These are phyloP conservation scores for Cadophora sp. DNA, from an alignment of 2,329 filamentous ascomycete species.

Conservation along the genomic window DNA sequence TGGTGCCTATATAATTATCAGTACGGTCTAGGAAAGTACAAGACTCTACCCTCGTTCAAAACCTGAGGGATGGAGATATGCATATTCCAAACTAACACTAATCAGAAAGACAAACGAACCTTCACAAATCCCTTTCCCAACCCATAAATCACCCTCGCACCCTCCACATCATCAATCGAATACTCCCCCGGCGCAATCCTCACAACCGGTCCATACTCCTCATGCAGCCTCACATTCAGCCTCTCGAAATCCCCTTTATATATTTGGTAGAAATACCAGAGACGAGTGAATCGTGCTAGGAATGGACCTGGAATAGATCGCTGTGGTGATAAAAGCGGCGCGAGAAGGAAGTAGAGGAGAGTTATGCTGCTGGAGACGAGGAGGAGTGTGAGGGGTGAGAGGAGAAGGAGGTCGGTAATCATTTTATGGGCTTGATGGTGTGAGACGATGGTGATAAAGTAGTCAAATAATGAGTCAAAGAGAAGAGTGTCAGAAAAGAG, in stretches of 20 bases:
- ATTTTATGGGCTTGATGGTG: not conserved
- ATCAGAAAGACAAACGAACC: conserved; percentile 23
- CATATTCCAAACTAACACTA: not conserved
- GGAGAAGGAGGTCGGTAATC: conserved; percentile 9
- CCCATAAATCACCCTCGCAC: conserved; percentile 51
- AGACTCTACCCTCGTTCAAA: no score
- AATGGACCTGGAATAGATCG: conserved; percentile 53
- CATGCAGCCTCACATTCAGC: conserved; percentile 50
- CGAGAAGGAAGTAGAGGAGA: conserved; percentile 21
- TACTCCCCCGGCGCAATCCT: conserved; percentile 56
- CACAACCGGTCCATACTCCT: conserved; percentile 51
- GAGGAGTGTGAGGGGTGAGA: conserved; percentile 14
- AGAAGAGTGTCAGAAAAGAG: not conserved
- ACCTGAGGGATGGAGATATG: no score
- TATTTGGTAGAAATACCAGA: conserved; percentile 53
- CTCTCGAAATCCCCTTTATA: conserved; percentile 48
- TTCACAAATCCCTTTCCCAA: conserved; percentile 47
- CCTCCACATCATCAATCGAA: conserved; percentile 50
- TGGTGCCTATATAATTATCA: conserved; percentile 38
- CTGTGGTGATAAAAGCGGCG: conserved; percentile 41
- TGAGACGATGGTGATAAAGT: not conserved
- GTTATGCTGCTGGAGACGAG: conserved; percentile 1
- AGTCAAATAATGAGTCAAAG: not conserved
- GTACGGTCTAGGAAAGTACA: no score
- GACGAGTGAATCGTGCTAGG: conserved; percentile 50